phyloP scores from a whole-genome alignment of 179 eudicot species.

The Dionaea muscipula region DNA sequence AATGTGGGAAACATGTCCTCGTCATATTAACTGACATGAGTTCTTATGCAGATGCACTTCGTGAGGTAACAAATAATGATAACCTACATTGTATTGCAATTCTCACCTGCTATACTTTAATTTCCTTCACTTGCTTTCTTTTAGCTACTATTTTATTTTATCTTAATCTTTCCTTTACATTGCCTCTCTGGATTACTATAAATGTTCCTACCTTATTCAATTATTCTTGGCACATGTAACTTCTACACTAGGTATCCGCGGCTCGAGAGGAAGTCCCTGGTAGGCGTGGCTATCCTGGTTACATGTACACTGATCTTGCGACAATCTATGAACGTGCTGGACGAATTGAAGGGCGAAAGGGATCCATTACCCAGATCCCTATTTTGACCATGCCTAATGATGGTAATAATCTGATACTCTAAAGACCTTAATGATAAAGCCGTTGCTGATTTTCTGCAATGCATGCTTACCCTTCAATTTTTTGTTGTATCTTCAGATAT shows the following conservation, averaged over 20 bases:
- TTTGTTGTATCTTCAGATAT: slow-evolving; percentile 47
- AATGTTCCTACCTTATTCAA: background rate
- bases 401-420: slow-evolving; percentile 31
- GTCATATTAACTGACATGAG: slow-evolving; percentile 98
- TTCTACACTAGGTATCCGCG: slow-evolving; percentile 68
- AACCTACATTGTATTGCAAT: too few relatives aligned
- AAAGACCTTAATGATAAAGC: background rate
- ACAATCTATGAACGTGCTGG: slow-evolving; percentile 99
- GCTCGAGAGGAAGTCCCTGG: slow-evolving; percentile 99
- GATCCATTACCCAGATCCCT: slow-evolving; percentile 96
- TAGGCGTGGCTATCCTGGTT: slow-evolving; percentile 99
- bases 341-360: slow-evolving; percentile 88
- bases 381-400: slow-evolving; percentile 98
- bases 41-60: slow-evolving; percentile 99
- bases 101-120: background rate
- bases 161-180: background rate
- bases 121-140: background rate
- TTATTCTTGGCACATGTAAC: background rate
- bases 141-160: background rate
- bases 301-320: slow-evolving; percentile 98
- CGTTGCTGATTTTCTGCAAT: background rate
- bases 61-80: slow-evolving; percentile 55
- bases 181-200: background rate
- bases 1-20: slow-evolving; percentile 99
- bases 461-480: slow-evolving; percentile 6